Base-by-base conservation (phyloP, 345 rosid genomes). In the Boechera divaricarpa region DNA sequence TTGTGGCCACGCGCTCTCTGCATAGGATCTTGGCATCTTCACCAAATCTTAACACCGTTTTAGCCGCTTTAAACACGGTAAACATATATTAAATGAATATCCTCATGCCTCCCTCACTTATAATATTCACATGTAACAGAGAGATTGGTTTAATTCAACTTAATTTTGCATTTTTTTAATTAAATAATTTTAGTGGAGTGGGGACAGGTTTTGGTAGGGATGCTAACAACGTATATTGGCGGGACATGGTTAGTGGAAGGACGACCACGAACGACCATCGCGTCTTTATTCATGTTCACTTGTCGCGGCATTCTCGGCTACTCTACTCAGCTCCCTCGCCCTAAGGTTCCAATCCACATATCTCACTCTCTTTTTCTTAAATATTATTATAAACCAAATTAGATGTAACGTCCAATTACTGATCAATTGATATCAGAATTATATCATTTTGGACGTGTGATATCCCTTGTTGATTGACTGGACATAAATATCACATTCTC, bases 301-400 rank as follows among this genome's bases (percentile, higher is more conserved):
- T 94, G 96, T 83, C 98, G 98, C 0, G 98, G 98, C 63, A 88
- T 92, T 68, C 92, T 94, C 8, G 98, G 98, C 56, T 94, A 88
- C 85, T 74, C 97, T 61, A 94, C 99, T 10, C 99, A 92, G 77
- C 97, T 94, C 52, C 99, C 98, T 32, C 73, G 86, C 38, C 98
- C 98, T 5, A 84, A 85, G 95, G 98, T 92, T 36, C n/a, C 16
- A 2, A 4, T 26, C 45, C 39, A 15, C 57, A 36, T 31, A 42
- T 36, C 15, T 21, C 24, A 21, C 24, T 21, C 24, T 21, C 24
- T 21, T 21, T 21, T 21, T 21, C 24, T 21, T 21, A 21, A 21
- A 21, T 21, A 21, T 21, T 21, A 21, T 21, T 21, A 21, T 21
- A 21, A 21, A 41, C 55, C 29, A 52, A 52, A 21, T 21, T 52